Evolutionary conservation across 192 early-diverging fungal genomes (phyloP), one percentile per base, ranked within the genome.

Genomic region (Physocladia obscura): DNA sequence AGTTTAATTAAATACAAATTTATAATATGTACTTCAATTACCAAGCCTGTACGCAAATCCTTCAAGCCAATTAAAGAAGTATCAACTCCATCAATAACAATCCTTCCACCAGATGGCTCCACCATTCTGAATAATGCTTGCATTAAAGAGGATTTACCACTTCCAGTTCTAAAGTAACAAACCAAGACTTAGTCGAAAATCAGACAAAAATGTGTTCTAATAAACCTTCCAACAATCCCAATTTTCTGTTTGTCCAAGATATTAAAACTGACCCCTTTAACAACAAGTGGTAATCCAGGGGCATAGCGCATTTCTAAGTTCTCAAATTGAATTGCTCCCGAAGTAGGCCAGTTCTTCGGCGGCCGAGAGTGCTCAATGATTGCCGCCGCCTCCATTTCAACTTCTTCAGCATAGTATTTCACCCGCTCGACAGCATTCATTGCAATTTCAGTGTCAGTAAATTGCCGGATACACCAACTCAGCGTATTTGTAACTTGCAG

Each of bases 391-490:
- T 87, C 83, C 11, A 67, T 38, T 27, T 79, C 71, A 27, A 84
- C 50, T 19, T 79, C 27, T 31, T 72, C 49, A 1, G 69, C 82
- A 67, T 85, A 85, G 57, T 84, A 68, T 31, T 82, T 21, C 24
- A 85, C 61, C n/a, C 84, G 77, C 74, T 87, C 85, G 24, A 85
- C 85, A 15, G 83, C 77, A 54, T 87, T 87, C 73, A 87, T 73
- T 31, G 65, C 79, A 70, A 86, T 79, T 83, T 88, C 76, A 34
- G 88, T 58, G 60, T 81, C 64, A 89, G 88, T 87, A 67, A 89
- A 89, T 73, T 90, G 89, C 31, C 93, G 80, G 13, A 92, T 87
- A 32, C 89, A 90, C 87, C 90, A 92, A 73, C 88, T 90, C 44
- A 97, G 83, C 11, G 84, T 86, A 30, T 77, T 74, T 34, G 92